Evolutionary conservation across 1,284 basidiomycete genomes (phyloP).

Genomic region (Entoloma clypeatum): DNA sequence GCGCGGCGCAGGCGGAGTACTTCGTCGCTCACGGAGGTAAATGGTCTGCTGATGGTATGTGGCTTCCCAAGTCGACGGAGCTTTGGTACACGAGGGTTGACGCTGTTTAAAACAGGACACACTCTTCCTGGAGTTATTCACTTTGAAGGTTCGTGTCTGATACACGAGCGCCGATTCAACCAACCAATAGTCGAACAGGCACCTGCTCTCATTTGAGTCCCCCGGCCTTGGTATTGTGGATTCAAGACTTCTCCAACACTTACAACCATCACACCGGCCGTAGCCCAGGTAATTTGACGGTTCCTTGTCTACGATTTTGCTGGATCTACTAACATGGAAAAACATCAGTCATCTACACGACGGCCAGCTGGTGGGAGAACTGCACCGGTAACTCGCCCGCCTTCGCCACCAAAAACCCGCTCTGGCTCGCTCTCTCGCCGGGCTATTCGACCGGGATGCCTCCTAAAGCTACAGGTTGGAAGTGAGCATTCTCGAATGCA

Average conservation of each 20-base stretch:
- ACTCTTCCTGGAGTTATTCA: conserved; percentile 67
- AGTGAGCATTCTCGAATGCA: conserved; percentile 2
- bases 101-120: conserved; percentile 27
- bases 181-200: conserved; percentile 37
- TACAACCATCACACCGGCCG: conserved; percentile 48
- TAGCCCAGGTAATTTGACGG: conserved; percentile 7
- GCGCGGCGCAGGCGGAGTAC: conserved; percentile 53
- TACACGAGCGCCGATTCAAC: not conserved
- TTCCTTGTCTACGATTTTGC: not conserved
- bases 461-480: conserved; percentile 15
- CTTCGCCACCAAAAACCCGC: conserved; percentile 11
- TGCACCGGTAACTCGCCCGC: conserved; percentile 15
- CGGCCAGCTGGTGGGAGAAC: conserved; percentile 16
- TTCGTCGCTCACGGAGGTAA: conserved; percentile 58
- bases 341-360: conserved; percentile 15
- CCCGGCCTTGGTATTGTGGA: conserved; percentile 56
- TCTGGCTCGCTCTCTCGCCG: conserved; percentile 16
- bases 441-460: conserved; percentile 9
- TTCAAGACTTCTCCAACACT: conserved; percentile 55
- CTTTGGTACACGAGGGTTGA: not conserved
- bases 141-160: conserved; percentile 44
- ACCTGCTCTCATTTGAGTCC: conserved; percentile 54
- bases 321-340: not conserved
- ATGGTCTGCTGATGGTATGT: conserved; percentile 48
- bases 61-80: not conserved